Percentiles rank a stretch among this genome's conserved stretches.
phyloP scores from a whole-genome alignment of 768 basidiomycete genomes.

The Exsudoporus frostii region DNA sequence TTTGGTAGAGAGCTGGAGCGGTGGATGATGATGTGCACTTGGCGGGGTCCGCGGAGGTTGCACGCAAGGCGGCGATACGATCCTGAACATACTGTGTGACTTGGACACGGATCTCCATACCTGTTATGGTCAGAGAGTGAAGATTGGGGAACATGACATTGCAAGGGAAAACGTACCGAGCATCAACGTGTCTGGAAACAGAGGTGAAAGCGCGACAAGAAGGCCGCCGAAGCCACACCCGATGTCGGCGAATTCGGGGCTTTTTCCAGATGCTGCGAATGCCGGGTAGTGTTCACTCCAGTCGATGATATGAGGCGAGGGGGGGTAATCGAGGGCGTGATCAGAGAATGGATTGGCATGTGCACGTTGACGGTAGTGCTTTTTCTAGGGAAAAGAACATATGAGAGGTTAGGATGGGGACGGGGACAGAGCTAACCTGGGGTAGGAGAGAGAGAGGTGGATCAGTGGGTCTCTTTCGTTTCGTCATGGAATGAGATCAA shows the following conservation, averaged over 20 bases:
- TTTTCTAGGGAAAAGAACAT: slow-evolving; percentile 50
- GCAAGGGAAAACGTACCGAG: slow-evolving; percentile 60
- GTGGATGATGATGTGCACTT: slow-evolving; percentile 23
- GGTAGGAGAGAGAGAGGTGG: slow-evolving; percentile 37
- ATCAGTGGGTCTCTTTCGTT: slow-evolving; percentile 24
- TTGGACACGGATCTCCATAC: slow-evolving; percentile 95
- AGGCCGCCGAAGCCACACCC: slow-evolving; percentile 98
- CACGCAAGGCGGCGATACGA: slow-evolving; percentile 89
- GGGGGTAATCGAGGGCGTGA: slow-evolving; percentile 84
- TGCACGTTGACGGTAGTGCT: slow-evolving; percentile 78
- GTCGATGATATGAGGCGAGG: slow-evolving; percentile 70
- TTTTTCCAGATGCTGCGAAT: slow-evolving; percentile 52
- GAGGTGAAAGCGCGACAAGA: slow-evolving; percentile 80
- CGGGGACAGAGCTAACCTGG: slow-evolving; percentile 37
- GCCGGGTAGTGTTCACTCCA: slow-evolving; percentile 84
- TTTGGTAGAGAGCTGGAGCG: slow-evolving; percentile 60
- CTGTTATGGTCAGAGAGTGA: slow-evolving; percentile 37
- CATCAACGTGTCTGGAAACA: slow-evolving; percentile 90
- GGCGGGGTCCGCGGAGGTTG: slow-evolving; percentile 39
- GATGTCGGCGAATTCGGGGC: slow-evolving; percentile 93
- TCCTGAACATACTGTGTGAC: slow-evolving; percentile 96
- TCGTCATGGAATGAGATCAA: slow-evolving; percentile 12
- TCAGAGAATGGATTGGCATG: slow-evolving; percentile 88
- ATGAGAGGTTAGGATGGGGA: not conserved
- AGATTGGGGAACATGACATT: not conserved